Conservation (phyloP, 2,329 filamentous ascomycete species). For the Diaporthe citri region DNA sequence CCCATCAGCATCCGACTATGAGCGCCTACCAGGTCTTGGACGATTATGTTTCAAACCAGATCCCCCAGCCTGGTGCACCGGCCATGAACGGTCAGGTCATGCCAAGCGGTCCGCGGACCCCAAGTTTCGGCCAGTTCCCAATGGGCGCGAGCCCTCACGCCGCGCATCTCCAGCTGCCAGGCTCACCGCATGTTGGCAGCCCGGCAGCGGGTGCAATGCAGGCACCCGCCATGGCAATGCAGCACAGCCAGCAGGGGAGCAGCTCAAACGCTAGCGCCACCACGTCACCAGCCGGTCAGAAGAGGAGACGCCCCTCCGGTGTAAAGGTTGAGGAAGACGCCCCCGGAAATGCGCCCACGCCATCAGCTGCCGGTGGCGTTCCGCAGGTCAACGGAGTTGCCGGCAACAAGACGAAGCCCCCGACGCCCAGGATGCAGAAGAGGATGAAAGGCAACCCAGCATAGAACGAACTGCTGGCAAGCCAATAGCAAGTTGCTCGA, state of each 20-base stretch:
- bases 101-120: conserved; percentile 61
- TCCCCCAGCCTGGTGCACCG: conserved; percentile 54
- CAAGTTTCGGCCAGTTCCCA: conserved; percentile 68
- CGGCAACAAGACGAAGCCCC: conserved; percentile 63
- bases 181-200: conserved; percentile 72
- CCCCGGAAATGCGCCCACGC: conserved; percentile 61
- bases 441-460: conserved; percentile 61
- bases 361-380: conserved; percentile 53
- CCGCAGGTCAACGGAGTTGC: conserved; percentile 66
- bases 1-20: conserved; percentile 59
- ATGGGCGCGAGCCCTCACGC: conserved; percentile 72
- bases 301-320: conserved; percentile 67
- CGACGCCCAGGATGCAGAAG: conserved; percentile 69
- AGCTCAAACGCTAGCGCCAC: conserved; percentile 76
- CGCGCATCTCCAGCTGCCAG: conserved; percentile 71
- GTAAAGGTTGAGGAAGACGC: conserved; percentile 70
- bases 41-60: conserved; percentile 66
- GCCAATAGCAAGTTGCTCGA: not conserved
- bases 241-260: conserved; percentile 77
- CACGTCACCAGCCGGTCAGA: conserved; percentile 73
- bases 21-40: conserved; percentile 71
- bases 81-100: conserved; percentile 63
- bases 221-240: conserved; percentile 74
- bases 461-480: not conserved
- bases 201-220: conserved; percentile 74